These are phyloP conservation scores for Saccharomycopsis sp. DNA, from an alignment of 805 yeast species.

Conservation along the genomic window DNA sequence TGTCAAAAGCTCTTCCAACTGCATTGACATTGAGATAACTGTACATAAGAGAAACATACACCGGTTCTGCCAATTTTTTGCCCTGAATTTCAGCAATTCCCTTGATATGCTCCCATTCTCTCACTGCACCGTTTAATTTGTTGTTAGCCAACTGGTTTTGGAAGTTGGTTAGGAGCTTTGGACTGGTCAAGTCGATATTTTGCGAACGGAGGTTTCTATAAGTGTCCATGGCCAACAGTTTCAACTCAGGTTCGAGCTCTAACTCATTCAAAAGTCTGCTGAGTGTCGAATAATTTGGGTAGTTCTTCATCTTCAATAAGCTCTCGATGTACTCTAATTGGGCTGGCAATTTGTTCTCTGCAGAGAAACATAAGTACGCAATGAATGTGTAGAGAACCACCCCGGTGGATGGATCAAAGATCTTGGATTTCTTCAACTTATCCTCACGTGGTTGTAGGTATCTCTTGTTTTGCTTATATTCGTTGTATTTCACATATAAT, in stretches of 20 bases:
- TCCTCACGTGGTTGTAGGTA: background rate
- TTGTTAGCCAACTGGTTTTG: conserved; percentile 20
- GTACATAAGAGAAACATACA: conserved; percentile 41
- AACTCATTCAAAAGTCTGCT: background rate
- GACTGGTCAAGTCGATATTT: conserved; percentile 3
- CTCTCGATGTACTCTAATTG: background rate
- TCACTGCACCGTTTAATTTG: conserved; percentile 20
- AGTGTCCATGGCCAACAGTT: background rate
- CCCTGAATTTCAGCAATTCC: conserved; percentile 26
- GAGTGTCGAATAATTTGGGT: background rate
- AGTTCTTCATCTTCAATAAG: background rate
- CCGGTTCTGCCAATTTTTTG: conserved; percentile 33
- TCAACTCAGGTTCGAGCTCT: background rate
- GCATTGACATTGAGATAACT: conserved; percentile 35
- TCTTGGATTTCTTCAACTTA: background rate
- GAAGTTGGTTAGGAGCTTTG: conserved; percentile 20
- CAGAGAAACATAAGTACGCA: conserved; percentile 10
- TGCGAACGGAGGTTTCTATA: background rate
- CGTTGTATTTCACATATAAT: conserved; percentile 6
- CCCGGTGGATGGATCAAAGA: background rate
- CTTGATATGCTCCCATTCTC: conserved; percentile 21
- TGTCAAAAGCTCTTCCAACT: conserved; percentile 33
- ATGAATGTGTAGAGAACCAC: conserved; percentile 4
- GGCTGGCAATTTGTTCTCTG: conserved; percentile 2
- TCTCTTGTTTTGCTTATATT: conserved; percentile 5